Evolutionary conservation across 1,284 basidiomycete genomes (phyloP).

Genomic region (Mrakiaceae sp.): DNA sequence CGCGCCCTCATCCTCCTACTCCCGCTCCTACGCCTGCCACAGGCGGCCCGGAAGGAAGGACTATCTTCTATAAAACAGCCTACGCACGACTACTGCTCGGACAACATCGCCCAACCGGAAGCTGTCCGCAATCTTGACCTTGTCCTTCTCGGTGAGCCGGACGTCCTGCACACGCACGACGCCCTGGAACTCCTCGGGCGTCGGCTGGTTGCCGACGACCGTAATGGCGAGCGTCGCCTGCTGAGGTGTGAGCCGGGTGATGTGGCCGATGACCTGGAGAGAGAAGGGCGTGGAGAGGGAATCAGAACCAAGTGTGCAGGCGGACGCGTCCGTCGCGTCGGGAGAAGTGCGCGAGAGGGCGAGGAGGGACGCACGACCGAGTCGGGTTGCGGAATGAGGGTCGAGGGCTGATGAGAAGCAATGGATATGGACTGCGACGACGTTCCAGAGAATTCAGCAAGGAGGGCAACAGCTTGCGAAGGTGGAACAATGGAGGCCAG

Average conservation of each 20-base stretch:
- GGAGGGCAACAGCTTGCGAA: background rate
- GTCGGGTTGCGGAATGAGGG: conserved; percentile 11
- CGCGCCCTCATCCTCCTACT: background rate
- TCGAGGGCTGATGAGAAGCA: conserved; percentile 4
- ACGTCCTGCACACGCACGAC: conserved; percentile 87
- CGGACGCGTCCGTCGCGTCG: background rate
- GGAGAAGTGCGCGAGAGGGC: background rate
- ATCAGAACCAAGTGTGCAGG: background rate
- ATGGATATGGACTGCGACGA: conserved; percentile 5
- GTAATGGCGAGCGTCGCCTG: conserved; percentile 81
- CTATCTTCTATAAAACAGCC: no score
- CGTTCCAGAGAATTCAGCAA: background rate
- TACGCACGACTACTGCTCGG: conserved; percentile 74
- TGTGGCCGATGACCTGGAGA: conserved; percentile 21
- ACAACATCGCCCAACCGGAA: conserved; percentile 95
- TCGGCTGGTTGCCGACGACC: conserved; percentile 79
- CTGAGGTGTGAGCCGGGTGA: conserved; percentile 74
- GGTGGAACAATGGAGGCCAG: background rate
- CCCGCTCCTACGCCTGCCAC: background rate
- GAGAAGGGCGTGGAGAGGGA: background rate
- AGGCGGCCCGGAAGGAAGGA: background rate
- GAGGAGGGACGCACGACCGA: conserved; percentile 6
- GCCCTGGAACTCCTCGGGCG: conserved; percentile 89
- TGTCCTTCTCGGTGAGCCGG: conserved; percentile 83
- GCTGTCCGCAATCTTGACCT: conserved; percentile 83